Conservation (phyloP, 257 asterid genomes). For the Solanum ossicruentum region DNA sequence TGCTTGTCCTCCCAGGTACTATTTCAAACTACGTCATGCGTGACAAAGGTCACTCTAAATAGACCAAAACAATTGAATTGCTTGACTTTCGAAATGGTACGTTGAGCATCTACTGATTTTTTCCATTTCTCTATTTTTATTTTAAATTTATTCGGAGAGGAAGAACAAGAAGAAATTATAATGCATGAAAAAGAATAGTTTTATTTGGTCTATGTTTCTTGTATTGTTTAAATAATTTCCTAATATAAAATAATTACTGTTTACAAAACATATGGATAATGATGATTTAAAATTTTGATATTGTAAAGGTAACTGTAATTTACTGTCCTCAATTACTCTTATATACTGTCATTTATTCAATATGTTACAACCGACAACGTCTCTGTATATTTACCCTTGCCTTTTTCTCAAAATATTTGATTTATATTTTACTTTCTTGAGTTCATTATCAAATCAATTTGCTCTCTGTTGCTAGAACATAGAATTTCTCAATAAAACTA, state of each 20-base stretch:
- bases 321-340: no score
- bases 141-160: background rate
- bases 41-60: background rate
- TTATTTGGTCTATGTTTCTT: background rate
- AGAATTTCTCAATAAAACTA: background rate
- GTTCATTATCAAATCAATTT: background rate
- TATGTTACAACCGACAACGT: background rate
- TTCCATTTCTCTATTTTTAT: background rate
- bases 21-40: background rate
- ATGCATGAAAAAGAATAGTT: background rate
- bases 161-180: background rate
- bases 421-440: background rate
- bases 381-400: background rate
- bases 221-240: background rate
- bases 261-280: background rate
- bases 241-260: background rate
- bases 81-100: conserved; percentile 7
- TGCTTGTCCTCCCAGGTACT: background rate
- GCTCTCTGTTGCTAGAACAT: background rate
- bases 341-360: background rate
- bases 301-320: no score
- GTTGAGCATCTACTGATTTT: background rate
- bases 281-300: background rate
- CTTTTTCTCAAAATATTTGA: background rate
- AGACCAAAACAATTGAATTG: conserved; percentile 2